Conservation (phyloP, 2,329 filamentous ascomycete species). For the Coniella vitis region DNA sequence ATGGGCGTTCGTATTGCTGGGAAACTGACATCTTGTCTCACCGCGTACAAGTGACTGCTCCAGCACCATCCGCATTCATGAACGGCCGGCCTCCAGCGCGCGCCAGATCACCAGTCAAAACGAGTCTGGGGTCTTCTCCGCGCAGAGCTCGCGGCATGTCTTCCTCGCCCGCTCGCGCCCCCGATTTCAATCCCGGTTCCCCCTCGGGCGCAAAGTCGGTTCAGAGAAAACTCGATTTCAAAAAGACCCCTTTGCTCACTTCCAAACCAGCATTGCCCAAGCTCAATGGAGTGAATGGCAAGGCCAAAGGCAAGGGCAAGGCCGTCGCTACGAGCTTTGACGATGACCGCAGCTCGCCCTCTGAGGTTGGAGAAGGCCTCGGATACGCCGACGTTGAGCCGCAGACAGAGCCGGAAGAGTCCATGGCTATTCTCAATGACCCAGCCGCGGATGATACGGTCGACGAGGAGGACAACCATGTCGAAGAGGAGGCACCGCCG, state of each 20-base stretch:
- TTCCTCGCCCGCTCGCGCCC: conserved; percentile 38
- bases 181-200: neutral
- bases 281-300: conserved; percentile 21
- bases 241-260: conserved; percentile 17
- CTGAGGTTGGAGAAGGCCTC: conserved; percentile 22
- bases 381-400: conserved; percentile 16
- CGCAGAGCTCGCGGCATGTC: conserved; percentile 51
- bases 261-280: conserved; percentile 23
- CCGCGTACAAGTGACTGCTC: conserved; percentile 37
- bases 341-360: conserved; percentile 11
- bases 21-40: conserved; percentile 18
- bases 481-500: conserved; percentile 14
- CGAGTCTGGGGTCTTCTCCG: conserved; percentile 53
- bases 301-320: conserved; percentile 18
- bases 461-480: conserved; percentile 24
- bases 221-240: conserved; percentile 50
- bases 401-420: conserved; percentile 20
- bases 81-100: conserved; percentile 42
- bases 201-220: conserved; percentile 33
- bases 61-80: conserved; percentile 47
- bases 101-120: conserved; percentile 56
- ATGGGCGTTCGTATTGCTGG: neutral
- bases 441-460: conserved; percentile 18
- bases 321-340: conserved; percentile 12
- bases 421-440: conserved; percentile 21